Evolutionary conservation across 2,329 filamentous ascomycete species (phyloP).

Genomic region (Neofusicoccum kwambonambiense): DNA sequence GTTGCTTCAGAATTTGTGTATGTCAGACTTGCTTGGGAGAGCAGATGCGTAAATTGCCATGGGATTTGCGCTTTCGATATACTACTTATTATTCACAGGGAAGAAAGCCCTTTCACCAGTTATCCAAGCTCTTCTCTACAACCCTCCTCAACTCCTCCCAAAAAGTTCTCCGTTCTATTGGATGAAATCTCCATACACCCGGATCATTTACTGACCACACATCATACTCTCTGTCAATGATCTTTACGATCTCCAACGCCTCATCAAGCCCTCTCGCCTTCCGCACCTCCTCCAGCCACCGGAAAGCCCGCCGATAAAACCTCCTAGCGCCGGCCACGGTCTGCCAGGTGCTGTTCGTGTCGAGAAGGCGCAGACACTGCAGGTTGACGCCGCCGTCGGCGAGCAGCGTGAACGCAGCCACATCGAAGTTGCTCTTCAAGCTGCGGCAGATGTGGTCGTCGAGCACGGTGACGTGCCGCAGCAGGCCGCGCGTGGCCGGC

Average conservation of each 20-base stretch:
- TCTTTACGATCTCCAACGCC: neutral
- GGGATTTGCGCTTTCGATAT: no score
- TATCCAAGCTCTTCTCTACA: slow-evolving; percentile 13
- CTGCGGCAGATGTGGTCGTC: slow-evolving; percentile 25
- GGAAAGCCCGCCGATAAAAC: slow-evolving; percentile 36
- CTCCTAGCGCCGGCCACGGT: slow-evolving; percentile 22
- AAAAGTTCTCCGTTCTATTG: slow-evolving; percentile 19
- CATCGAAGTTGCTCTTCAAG: slow-evolving; percentile 32
- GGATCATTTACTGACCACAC: neutral
- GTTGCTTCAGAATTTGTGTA: no score
- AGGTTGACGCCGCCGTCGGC: slow-evolving; percentile 29
- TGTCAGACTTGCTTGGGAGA: fast-evolving
- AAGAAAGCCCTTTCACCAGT: no score
- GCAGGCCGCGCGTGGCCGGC: slow-evolving; percentile 24
- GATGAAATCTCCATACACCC: neutral
- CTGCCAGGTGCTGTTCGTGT: neutral
- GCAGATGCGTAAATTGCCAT: no score
- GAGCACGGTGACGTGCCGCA: slow-evolving; percentile 29
- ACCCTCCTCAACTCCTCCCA: slow-evolving; percentile 23
- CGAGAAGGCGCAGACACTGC: slow-evolving; percentile 22
- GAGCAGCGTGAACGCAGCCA: slow-evolving; percentile 33
- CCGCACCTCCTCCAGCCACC: slow-evolving; percentile 37
- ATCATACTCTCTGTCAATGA: neutral
- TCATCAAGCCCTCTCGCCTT: slow-evolving; percentile 23
- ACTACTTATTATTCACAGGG: no score